Evolutionary conservation across 768 basidiomycete species (phyloP), one percentile per base, ranked within the genome.

Genomic region (Postia placenta): DNA sequence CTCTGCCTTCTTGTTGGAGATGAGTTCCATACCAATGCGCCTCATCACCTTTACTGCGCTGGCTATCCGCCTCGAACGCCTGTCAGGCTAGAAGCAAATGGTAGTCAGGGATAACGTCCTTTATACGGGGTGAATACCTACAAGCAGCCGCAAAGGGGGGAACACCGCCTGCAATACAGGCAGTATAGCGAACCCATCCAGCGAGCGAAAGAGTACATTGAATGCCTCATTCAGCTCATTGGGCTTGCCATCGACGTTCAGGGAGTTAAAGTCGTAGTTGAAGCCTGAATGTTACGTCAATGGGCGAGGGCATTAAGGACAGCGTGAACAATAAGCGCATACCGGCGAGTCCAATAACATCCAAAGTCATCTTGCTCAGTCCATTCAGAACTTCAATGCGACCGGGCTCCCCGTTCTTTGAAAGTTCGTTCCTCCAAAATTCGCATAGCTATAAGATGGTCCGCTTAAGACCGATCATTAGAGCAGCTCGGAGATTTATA

Each of bases 261-360:
- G 57, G 2, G 66, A 51, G 40, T 66, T 51, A 49, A 69, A 68
- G 15, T 61, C 51, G 48, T 68, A 69, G 53, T 61, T 58, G 49
- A 69, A 69, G 2, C 68, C 68, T 66, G 47, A 3, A 11, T 24
- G 12, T 15, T 6, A 24, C 11, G 2, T 35, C 33, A 35, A 35
- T n/a, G 33, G 33, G 33, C 33, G 33, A n/a, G 9, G 20, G 7
- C 22, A 42, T n/a, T n/a, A n/a, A n/a, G n/a, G n/a, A 22, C n/a
- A n/a, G n/a, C n/a, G 23, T 6, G 5, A 33, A 2, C 17, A 53
- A 20, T 28, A 3, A 20, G 23, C 19, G 4, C 44, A 5, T 26
- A 69, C 71, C 71, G 15, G 73, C 60, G 30, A 68, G 64, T 6
- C 72, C 73, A 22, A 74, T 72, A 30, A 74, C 64, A 42, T 74